A percentile compares a stretch with the other conserved stretches of the same genome.
Conservation (phyloP, 768 basidiomycete genomes). For the Amanita inopinata region DNA sequence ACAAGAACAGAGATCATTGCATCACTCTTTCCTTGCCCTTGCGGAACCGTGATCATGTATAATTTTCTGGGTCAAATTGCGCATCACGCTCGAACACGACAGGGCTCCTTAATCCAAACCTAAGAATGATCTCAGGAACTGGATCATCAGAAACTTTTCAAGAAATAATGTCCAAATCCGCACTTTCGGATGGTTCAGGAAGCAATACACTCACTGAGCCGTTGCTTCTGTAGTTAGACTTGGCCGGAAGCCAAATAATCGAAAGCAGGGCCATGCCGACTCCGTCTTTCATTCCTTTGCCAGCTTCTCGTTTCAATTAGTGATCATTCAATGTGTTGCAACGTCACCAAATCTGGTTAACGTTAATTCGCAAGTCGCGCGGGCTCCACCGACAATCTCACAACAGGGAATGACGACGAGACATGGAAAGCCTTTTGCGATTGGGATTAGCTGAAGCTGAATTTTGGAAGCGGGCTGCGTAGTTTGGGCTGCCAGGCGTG, state of each 20-base stretch:
- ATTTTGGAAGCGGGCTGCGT: too few species aligned
- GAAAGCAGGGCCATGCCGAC: constrained; percentile 34
- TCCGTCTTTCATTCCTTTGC: constrained; percentile 65
- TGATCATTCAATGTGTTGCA: constrained; percentile 72
- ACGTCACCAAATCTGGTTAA: constrained; percentile 33
- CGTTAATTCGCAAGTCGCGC: constrained; percentile 21
- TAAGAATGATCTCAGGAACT: constrained; percentile 20
- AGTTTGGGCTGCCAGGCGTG: too few species aligned
- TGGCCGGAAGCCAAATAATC: constrained; percentile 39
- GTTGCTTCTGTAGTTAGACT: constrained; percentile 68
- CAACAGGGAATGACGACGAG: constrained; percentile 19
- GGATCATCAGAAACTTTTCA: constrained; percentile 21
- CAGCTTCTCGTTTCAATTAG: constrained; percentile 75
- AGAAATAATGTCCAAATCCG: constrained; percentile 69
- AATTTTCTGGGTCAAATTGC: constrained; percentile 86
- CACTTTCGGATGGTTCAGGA: constrained; percentile 62
- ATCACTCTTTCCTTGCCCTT: constrained; percentile 22
- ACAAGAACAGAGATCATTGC: constrained; percentile 83
- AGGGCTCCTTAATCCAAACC: constrained; percentile 89
- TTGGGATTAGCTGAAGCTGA: constrained; percentile 68
- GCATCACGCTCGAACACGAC: constrained; percentile 89
- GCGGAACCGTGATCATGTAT: constrained; percentile 69
- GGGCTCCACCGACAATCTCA: constrained; percentile 13
- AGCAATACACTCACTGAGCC: constrained; percentile 74
- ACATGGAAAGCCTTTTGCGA: constrained; percentile 59